Evolutionary conservation across 805 yeast species (phyloP).

Genomic region (Candida caryicola): DNA sequence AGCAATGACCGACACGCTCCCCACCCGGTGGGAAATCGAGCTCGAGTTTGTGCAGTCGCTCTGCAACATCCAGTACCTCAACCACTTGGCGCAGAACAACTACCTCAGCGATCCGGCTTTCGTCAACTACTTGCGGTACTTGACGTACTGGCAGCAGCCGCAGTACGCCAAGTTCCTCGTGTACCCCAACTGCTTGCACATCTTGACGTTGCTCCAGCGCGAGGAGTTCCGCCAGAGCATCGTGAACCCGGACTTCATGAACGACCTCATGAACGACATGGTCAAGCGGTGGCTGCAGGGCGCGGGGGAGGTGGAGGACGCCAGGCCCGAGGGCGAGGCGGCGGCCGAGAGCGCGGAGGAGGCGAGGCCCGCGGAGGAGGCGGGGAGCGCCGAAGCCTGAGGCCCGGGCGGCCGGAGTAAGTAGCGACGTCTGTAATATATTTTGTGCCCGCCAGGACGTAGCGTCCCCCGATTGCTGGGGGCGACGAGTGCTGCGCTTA

Average conservation of each 20-base stretch:
- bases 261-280: constrained; percentile 70
- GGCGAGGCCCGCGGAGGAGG: background rate
- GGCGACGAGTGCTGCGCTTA: too few species aligned
- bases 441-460: too few species aligned
- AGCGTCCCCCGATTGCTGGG: too few species aligned
- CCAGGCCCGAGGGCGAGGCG: background rate
- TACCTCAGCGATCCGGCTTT: constrained; percentile 70
- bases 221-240: constrained; percentile 55
- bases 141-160: constrained; percentile 82
- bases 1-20: constrained; percentile 33
- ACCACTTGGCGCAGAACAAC: constrained; percentile 81
- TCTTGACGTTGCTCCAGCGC: constrained; percentile 60
- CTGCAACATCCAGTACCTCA: constrained; percentile 84
- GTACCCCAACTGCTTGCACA: constrained; percentile 85
- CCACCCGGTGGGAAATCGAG: constrained; percentile 85
- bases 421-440: too few species aligned
- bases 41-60: constrained; percentile 92
- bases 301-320: background rate
- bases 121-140: constrained; percentile 69
- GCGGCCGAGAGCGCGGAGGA: background rate
- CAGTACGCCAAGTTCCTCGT: constrained; percentile 67
- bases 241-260: constrained; percentile 54
- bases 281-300: constrained; percentile 61
- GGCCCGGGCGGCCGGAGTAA: too few species aligned
- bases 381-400: too few species aligned